Conservation (phyloP, 257 asterid genomes). For the Jaltomata sinuosa region DNA sequence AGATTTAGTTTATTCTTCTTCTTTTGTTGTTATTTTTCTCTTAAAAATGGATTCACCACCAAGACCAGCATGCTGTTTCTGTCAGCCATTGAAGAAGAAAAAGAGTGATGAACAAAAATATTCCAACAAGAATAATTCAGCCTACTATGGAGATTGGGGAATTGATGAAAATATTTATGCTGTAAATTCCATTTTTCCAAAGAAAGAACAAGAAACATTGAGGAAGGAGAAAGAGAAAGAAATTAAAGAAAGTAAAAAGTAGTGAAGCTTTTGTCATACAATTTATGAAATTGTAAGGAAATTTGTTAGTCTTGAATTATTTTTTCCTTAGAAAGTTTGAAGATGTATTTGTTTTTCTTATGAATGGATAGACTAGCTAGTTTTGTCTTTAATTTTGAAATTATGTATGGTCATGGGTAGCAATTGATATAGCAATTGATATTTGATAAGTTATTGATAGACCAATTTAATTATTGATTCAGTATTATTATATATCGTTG, state of each 20-base stretch:
- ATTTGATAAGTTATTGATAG: neutral
- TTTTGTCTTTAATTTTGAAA: neutral
- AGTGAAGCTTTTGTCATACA: neutral
- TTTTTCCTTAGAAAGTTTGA: neutral
- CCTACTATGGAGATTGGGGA: conserved; percentile 11
- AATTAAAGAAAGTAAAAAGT: neutral
- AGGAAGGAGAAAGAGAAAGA: neutral
- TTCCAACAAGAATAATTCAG: neutral
- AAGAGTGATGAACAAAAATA: neutral
- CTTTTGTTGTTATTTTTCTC: neutral
- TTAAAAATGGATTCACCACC: neutral
- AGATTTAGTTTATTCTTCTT: neutral
- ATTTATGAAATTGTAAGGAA: neutral
- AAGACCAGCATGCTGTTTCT: neutral
- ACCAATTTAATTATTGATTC: neutral
- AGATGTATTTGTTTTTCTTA: neutral
- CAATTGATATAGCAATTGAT: neutral
- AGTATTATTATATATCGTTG: neutral
- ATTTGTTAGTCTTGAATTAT: neutral
- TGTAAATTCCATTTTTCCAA: neutral
- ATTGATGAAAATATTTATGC: neutral
- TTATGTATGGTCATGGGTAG: neutral
- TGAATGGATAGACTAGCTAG: neutral
- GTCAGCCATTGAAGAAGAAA: neutral
- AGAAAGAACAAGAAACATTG: neutral